Conservation (phyloP, 768 basidiomycete species). For the Suillus hirtellus region DNA sequence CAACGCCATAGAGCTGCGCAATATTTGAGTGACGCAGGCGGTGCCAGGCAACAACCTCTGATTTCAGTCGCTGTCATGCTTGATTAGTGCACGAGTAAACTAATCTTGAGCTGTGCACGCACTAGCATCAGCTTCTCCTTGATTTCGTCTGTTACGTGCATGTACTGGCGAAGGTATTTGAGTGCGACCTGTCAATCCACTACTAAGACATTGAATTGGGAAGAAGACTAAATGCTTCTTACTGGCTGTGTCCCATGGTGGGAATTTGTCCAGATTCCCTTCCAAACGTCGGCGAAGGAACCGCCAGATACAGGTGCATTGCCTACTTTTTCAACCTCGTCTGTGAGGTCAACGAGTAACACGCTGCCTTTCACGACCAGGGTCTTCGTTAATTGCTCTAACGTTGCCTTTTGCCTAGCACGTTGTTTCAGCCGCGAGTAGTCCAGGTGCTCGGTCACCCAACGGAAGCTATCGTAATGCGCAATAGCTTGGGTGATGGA, state of each 20-base stretch:
- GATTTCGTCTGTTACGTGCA: slow-evolving; percentile 50
- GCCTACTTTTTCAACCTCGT: slow-evolving; percentile 50
- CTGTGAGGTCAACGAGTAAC: slow-evolving; percentile 54
- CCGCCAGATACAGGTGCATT: slow-evolving; percentile 52
- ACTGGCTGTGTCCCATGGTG: slow-evolving; percentile 34
- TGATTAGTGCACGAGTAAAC: slow-evolving; percentile 1
- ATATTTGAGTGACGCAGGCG: slow-evolving; percentile 56
- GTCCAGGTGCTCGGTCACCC: slow-evolving; percentile 52
- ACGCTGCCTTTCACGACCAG: slow-evolving; percentile 50
- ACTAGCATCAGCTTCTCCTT: slow-evolving; percentile 56
- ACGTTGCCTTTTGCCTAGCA: slow-evolving; percentile 55
- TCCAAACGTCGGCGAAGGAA: slow-evolving; percentile 63
- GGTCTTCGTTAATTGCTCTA: slow-evolving; percentile 58
- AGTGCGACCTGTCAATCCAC: slow-evolving; percentile 47
- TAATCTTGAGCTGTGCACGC: neutral
- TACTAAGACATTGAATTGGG: neutral
- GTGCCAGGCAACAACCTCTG: slow-evolving; percentile 60
- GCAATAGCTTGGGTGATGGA: slow-evolving; percentile 53
- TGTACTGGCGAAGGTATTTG: slow-evolving; percentile 51
- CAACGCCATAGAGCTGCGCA: slow-evolving; percentile 54
- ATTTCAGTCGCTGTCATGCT: slow-evolving; percentile 49
- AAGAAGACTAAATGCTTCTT: neutral
- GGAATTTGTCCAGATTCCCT: slow-evolving; percentile 53
- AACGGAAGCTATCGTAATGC: slow-evolving; percentile 59
- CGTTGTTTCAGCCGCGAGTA: slow-evolving; percentile 57